phyloP scores from a whole-genome alignment of 345 rosid genomes.

The Triadica sebifera region DNA sequence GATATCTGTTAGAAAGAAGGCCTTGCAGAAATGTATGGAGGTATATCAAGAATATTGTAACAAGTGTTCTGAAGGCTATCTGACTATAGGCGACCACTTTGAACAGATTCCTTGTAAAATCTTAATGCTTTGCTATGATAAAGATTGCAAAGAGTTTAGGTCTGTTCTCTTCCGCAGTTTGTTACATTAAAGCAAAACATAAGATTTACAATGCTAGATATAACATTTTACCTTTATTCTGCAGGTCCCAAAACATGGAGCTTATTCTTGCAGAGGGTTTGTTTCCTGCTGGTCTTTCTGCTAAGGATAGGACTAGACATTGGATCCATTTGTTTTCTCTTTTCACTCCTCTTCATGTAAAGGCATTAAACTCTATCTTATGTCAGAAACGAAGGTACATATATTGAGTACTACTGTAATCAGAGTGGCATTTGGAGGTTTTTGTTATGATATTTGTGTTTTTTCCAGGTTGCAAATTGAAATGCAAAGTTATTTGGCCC shows the following conservation, averaged over 20 bases:
- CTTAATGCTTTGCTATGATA: slow-evolving; percentile 72
- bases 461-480: slow-evolving; percentile 76
- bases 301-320: slow-evolving; percentile 64
- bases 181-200: not conserved
- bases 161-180: slow-evolving; percentile 29
- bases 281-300: slow-evolving; percentile 58
- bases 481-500: slow-evolving; percentile 59
- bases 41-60: slow-evolving; percentile 76
- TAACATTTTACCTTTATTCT: slow-evolving; percentile 16
- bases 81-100: slow-evolving; percentile 52
- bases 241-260: slow-evolving; percentile 78
- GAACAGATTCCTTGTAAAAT: slow-evolving; percentile 88
- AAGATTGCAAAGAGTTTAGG: slow-evolving; percentile 79
- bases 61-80: slow-evolving; percentile 63
- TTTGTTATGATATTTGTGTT: slow-evolving; percentile 20
- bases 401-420: slow-evolving; percentile 20
- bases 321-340: slow-evolving; percentile 78
- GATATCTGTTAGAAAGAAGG: slow-evolving; percentile 83
- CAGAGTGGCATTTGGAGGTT: not conserved
- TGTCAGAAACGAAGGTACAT: slow-evolving; percentile 73
- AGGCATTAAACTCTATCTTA: slow-evolving; percentile 63
- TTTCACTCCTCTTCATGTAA: slow-evolving; percentile 60
- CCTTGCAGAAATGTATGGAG: slow-evolving; percentile 72
- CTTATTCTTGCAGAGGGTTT: slow-evolving; percentile 64
- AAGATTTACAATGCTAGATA: not conserved